Conservation (phyloP, 805 yeast species). For the Candida tibetensis region DNA sequence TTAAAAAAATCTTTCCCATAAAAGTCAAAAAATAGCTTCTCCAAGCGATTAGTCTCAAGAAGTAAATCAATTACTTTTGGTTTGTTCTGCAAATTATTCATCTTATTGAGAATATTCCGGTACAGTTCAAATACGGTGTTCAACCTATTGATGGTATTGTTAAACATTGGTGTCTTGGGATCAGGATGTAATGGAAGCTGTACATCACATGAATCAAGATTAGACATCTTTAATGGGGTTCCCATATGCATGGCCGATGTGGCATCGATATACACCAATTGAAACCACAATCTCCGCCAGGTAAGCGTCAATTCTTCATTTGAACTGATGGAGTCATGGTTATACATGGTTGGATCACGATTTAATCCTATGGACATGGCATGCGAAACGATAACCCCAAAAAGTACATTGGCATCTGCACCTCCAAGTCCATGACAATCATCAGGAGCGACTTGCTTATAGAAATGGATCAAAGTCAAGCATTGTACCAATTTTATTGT, state of each 20-base stretch:
- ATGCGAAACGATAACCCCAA: slow-evolving; percentile 36
- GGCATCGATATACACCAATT: slow-evolving; percentile 31
- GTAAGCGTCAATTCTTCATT: slow-evolving; percentile 22
- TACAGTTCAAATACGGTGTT: slow-evolving; percentile 24
- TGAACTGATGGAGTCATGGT: slow-evolving; percentile 30
- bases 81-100: slow-evolving; percentile 24
- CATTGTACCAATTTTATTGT: slow-evolving; percentile 36
- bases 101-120: slow-evolving; percentile 25
- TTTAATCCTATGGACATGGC: slow-evolving; percentile 41
- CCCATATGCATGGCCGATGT: slow-evolving; percentile 32
- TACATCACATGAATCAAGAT: slow-evolving; percentile 33
- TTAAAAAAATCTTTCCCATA: slow-evolving; percentile 44
- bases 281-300: slow-evolving; percentile 41
- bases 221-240: slow-evolving; percentile 24
- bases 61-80: slow-evolving; percentile 37
- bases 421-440: slow-evolving; percentile 43
- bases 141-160: slow-evolving; percentile 11
- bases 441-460: slow-evolving; percentile 38
- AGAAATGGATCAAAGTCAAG: slow-evolving; percentile 31
- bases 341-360: slow-evolving; percentile 36
- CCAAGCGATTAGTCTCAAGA: slow-evolving; percentile 34
- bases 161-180: slow-evolving; percentile 15
- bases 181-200: slow-evolving; percentile 20
- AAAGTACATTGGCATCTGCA: slow-evolving; percentile 36
- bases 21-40: slow-evolving; percentile 30